phyloP scores from a whole-genome alignment of 768 basidiomycete species.

The Phlebiopsis flavidoalba region DNA sequence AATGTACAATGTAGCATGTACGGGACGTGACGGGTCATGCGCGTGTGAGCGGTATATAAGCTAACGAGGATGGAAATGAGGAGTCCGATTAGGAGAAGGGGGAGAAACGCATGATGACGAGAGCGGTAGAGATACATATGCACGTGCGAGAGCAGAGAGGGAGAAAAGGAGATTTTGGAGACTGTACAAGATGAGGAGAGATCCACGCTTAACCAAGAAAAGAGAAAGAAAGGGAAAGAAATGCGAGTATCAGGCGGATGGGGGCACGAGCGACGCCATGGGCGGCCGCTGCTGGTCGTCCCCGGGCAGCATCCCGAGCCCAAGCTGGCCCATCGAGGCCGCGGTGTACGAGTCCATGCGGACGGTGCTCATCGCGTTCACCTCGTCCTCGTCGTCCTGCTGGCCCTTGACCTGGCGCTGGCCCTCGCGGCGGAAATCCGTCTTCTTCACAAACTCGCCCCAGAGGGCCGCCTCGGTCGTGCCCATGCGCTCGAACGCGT shows the following conservation, averaged over 20 bases:
- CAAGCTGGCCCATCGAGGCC: not conserved
- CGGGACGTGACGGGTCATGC: no score
- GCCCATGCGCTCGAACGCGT: slow-evolving; percentile 52
- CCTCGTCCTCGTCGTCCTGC: not conserved
- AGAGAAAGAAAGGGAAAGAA: no score
- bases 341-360: not conserved
- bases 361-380: not conserved
- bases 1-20: no score
- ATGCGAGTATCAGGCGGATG: not conserved
- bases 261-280: not conserved
- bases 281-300: not conserved
- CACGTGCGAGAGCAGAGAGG: no score
- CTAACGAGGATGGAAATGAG: no score
- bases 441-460: slow-evolving; percentile 60
- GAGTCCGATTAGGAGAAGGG: no score
- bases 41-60: no score
- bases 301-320: not conserved
- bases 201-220: no score
- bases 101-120: no score
- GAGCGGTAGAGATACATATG: no score
- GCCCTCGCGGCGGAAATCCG: slow-evolving; percentile 33
- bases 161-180: no score
- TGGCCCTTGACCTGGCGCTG: slow-evolving; percentile 29
- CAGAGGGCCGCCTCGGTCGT: slow-evolving; percentile 54
- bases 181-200: no score